Conservation (phyloP, 1,139 yeast species). For the Hansenula anomala region DNA sequence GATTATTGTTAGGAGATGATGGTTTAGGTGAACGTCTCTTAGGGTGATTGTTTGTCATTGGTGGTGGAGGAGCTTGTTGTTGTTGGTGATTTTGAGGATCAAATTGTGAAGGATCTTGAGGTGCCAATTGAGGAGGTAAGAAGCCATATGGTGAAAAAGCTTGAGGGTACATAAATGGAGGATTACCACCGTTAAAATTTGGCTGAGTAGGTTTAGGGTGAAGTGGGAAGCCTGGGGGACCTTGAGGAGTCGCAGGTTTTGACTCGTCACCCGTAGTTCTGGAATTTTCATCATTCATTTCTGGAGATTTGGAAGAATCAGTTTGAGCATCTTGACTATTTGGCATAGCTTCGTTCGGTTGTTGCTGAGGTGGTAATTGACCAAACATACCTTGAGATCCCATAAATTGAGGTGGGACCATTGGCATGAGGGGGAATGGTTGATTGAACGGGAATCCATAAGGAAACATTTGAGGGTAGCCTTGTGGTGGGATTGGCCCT, state of each 20-base stretch:
- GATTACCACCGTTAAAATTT: constrained; percentile 9
- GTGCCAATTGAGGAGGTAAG: constrained; percentile 16
- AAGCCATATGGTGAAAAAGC: constrained; percentile 22
- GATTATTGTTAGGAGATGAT: constrained; percentile 14
- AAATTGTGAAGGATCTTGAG: constrained; percentile 6
- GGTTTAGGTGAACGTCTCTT: constrained; percentile 19
- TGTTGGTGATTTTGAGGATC: constrained; percentile 2
- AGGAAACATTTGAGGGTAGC: constrained; percentile 23
- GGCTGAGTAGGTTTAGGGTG: constrained; percentile 16
- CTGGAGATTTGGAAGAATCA: not conserved
- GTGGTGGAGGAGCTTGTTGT: not conserved
- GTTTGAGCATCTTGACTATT: not conserved
- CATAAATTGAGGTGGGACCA: constrained; percentile 38
- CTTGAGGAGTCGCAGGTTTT: not conserved
- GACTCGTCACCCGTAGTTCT: not conserved
- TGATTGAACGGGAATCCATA: constrained; percentile 23
- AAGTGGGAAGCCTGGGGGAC: not conserved
- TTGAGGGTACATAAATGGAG: constrained; percentile 22
- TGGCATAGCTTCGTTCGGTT: not conserved
- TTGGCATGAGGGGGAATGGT: constrained; percentile 24
- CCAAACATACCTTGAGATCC: not conserved
- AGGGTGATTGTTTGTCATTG: constrained; percentile 3
- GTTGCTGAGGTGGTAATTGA: constrained; percentile 10
- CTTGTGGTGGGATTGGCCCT: constrained; percentile 1
- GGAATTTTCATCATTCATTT: not conserved